phyloP scores from a whole-genome alignment of 805 yeast genomes.

The Kodamaea laetipori region DNA sequence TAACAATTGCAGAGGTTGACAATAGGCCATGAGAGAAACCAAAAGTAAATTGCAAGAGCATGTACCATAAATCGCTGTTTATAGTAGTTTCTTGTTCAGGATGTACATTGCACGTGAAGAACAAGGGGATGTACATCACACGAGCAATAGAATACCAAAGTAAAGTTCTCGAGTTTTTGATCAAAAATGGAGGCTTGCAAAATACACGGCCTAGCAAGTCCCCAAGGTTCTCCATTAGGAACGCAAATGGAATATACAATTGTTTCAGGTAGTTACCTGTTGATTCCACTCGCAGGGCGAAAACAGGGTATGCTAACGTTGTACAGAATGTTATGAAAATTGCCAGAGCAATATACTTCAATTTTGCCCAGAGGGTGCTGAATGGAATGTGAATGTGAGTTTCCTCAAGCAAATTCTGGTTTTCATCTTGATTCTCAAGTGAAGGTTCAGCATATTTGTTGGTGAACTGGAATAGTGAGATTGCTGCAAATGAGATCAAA shows the following conservation, averaged over 20 bases:
- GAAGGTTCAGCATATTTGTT: background rate
- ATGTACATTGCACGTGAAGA: slow-evolving; percentile 65
- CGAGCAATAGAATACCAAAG: slow-evolving; percentile 59
- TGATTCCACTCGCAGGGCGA: slow-evolving; percentile 72
- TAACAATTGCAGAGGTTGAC: slow-evolving; percentile 77
- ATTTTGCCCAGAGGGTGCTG: slow-evolving; percentile 56
- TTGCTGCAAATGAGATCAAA: slow-evolving; percentile 43
- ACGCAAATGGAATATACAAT: slow-evolving; percentile 74
- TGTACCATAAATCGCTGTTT: slow-evolving; percentile 65
- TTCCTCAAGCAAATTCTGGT: background rate
- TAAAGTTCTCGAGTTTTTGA: slow-evolving; percentile 47
- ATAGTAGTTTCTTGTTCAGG: slow-evolving; percentile 37
- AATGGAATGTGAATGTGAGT: slow-evolving; percentile 55
- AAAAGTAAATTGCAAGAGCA: slow-evolving; percentile 69
- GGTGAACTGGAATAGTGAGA: slow-evolving; percentile 40
- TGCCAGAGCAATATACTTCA: slow-evolving; percentile 63
- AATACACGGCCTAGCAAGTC: slow-evolving; percentile 77
- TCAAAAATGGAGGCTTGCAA: slow-evolving; percentile 43
- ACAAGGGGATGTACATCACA: slow-evolving; percentile 64
- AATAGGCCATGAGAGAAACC: slow-evolving; percentile 90
- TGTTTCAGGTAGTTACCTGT: slow-evolving; percentile 48
- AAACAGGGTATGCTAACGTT: slow-evolving; percentile 86
- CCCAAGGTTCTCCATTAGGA: slow-evolving; percentile 85
- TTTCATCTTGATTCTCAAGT: background rate
- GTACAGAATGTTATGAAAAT: slow-evolving; percentile 73